Evolutionary conservation across 2,329 filamentous ascomycete genomes (phyloP).

Genomic region (Macrophomina phaseolina): DNA sequence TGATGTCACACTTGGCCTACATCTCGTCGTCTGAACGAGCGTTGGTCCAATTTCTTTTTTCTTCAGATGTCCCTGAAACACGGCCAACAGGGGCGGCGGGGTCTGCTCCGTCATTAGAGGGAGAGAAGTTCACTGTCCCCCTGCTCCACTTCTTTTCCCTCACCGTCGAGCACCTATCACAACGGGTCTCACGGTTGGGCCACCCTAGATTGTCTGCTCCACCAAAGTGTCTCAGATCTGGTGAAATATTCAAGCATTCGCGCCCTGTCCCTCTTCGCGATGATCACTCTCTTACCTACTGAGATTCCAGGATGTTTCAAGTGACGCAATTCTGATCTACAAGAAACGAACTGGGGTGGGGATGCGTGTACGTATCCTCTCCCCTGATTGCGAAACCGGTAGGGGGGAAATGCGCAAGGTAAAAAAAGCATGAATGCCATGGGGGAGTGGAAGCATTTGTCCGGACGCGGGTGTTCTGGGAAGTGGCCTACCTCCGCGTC

Average conservation of each 20-base stretch:
- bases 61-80: not conserved
- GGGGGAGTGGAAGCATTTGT: too few species aligned
- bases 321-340: constrained; percentile 22
- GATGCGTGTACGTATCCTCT: not conserved
- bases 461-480: too few species aligned
- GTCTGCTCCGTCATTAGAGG: too few species aligned
- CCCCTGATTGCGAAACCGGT: too few species aligned
- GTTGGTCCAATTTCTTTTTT: not conserved
- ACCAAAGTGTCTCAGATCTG: constrained; percentile 2
- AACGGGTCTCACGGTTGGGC: not conserved
- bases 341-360: constrained; percentile 11
- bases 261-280: not conserved
- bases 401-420: too few species aligned
- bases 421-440: too few species aligned
- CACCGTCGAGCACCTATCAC: not conserved
- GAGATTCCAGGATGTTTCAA: not conserved
- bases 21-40: not conserved
- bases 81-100: not conserved
- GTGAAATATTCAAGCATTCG: not conserved
- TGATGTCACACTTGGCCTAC: constrained; percentile 7
- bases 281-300: not conserved
- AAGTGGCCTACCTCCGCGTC: too few species aligned
- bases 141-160: not conserved
- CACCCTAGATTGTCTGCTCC: not conserved
- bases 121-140: too few species aligned